phyloP scores from a whole-genome alignment of 106 monocot genomes.

The Dendrobium huoshanense region DNA sequence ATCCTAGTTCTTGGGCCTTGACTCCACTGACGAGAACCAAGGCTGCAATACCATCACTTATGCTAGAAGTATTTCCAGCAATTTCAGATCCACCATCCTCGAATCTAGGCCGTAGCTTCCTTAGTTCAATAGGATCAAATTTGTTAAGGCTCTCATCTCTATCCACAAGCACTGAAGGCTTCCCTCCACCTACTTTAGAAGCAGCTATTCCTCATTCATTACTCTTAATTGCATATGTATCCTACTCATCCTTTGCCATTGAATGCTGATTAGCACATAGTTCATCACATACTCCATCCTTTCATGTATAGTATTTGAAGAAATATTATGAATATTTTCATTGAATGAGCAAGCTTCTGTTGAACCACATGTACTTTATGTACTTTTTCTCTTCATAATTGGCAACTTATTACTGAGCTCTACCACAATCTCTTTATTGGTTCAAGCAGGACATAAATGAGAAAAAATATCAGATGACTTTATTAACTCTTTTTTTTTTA shows the following conservation, averaged over 20 bases:
- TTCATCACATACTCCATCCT: conserved; percentile 57
- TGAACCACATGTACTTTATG: conserved; percentile 14
- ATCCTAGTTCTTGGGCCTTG: conserved; percentile 76
- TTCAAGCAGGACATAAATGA: neutral
- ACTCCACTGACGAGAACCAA: conserved; percentile 85
- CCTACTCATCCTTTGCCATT: no score
- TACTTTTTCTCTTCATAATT: neutral
- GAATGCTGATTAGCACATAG: no score
- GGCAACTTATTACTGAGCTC: neutral
- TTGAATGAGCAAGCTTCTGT: conserved; percentile 19
- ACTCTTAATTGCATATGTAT: no score
- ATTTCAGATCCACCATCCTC: no score
- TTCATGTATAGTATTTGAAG: conserved; percentile 22
- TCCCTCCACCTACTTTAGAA: no score
- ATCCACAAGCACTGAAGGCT: no score
- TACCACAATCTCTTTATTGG: neutral
- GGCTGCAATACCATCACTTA: conserved; percentile 98
- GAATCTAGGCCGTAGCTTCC: no score
- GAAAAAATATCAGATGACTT: neutral
- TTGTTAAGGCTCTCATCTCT: no score
- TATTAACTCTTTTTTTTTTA: neutral
- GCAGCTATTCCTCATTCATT: no score
- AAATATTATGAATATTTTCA: conserved; percentile 12
- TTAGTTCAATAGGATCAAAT: no score
- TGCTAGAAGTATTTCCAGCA: no score